These are phyloP conservation scores for Cucurbita argyrosperma DNA, from an alignment of 306 rosid species.

Conservation along the genomic window DNA sequence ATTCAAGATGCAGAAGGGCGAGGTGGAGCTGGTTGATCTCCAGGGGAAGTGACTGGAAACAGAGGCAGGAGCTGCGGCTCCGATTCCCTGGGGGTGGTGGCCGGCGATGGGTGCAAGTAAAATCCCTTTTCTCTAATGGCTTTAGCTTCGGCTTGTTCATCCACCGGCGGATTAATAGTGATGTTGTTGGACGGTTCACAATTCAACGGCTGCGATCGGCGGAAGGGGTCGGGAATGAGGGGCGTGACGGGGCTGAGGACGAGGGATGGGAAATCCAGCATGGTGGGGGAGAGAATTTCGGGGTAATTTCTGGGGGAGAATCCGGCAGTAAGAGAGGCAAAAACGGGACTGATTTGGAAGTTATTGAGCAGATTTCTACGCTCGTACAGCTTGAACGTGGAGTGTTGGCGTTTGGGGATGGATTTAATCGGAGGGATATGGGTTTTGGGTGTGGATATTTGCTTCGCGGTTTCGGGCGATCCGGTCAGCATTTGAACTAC, in stretches of 20 bases:
- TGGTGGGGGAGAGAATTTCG: conserved; percentile 76
- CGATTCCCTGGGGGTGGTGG: conserved; percentile 56
- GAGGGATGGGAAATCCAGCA: conserved; percentile 74
- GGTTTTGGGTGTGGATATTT: conserved; percentile 18
- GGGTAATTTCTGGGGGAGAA: conserved; percentile 51
- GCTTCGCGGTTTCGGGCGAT: conserved; percentile 58
- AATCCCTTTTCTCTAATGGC: conserved; percentile 82
- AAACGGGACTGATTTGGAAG: conserved; percentile 51
- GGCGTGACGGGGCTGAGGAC: conserved; percentile 88
- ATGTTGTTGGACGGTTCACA: conserved; percentile 10
- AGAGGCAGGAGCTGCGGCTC: conserved; percentile 74
- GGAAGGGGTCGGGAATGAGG: conserved; percentile 68
- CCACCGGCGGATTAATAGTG: not conserved
- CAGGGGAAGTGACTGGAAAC: conserved; percentile 86
- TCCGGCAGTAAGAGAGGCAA: conserved; percentile 13
- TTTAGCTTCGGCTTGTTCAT: conserved; percentile 52
- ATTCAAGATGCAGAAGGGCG: conserved; percentile 19
- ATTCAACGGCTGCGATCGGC: conserved; percentile 27
- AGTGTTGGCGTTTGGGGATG: conserved; percentile 35
- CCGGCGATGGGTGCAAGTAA: conserved; percentile 72
- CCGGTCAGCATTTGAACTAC: conserved; percentile 99
- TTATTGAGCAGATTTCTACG: conserved; percentile 59
- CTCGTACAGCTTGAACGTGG: conserved; percentile 81
- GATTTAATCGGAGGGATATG: conserved; percentile 67
- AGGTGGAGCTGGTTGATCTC: conserved; percentile 54